phyloP scores from a whole-genome alignment of 106 monocot species.

The Dendrobium officinale region DNA sequence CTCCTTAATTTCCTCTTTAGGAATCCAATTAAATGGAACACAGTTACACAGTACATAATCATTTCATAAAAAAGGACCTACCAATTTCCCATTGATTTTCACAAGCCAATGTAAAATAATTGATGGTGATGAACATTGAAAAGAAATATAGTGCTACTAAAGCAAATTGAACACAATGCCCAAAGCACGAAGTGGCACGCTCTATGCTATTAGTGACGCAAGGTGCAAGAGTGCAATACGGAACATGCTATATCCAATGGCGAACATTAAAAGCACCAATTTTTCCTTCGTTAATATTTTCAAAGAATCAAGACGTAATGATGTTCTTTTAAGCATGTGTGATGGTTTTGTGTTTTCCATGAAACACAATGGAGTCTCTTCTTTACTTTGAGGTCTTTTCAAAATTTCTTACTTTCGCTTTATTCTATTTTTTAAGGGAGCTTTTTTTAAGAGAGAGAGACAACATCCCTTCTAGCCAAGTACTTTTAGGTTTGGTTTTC shows the following conservation, averaged over 20 bases:
- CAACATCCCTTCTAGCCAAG: too few relatives aligned
- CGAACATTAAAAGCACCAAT: not conserved
- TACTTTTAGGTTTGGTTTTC: too few relatives aligned
- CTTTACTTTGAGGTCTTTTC: too few relatives aligned
- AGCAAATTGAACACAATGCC: not conserved
- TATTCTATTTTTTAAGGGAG: too few relatives aligned
- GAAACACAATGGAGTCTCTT: too few relatives aligned
- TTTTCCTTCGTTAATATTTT: too few relatives aligned
- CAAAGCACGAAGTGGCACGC: not conserved
- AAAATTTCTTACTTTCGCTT: too few relatives aligned
- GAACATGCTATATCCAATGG: not conserved
- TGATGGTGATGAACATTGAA: not conserved
- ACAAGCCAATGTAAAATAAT: not conserved
- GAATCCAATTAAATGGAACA: not conserved
- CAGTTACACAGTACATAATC: not conserved
- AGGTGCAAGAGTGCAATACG: not conserved
- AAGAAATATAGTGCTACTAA: not conserved
- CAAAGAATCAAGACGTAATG: too few relatives aligned
- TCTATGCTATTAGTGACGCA: not conserved
- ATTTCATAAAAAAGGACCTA: not conserved
- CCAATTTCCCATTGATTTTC: not conserved
- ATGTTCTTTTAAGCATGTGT: too few relatives aligned
- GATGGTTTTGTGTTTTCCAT: too few relatives aligned
- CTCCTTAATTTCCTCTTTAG: slow-evolving; percentile 15
- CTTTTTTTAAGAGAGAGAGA: too few relatives aligned